Percentiles rank a stretch among this genome's conserved stretches.
Conservation (phyloP, 768 basidiomycete species). For the Boletus speciosus region DNA sequence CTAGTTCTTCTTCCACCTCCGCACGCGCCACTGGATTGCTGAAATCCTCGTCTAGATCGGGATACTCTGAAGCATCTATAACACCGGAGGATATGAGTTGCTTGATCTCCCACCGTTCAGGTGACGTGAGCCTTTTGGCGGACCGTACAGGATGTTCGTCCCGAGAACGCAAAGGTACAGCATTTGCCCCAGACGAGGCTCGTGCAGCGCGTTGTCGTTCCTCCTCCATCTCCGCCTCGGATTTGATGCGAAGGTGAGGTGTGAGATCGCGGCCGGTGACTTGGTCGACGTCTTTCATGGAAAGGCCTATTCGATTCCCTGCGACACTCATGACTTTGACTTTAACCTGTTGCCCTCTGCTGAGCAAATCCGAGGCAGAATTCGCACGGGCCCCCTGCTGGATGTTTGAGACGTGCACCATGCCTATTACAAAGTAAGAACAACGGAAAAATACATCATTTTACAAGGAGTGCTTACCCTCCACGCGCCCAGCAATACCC, state of each 20-base stretch:
- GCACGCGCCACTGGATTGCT: constrained; percentile 70
- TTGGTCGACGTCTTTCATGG: constrained; percentile 99
- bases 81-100: constrained; percentile 96
- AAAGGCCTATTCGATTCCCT: constrained; percentile 75
- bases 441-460: not conserved
- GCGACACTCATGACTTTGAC: constrained; percentile 96
- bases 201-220: constrained; percentile 61
- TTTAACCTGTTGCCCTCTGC: constrained; percentile 81
- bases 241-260: constrained; percentile 91
- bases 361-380: constrained; percentile 82
- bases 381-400: constrained; percentile 82
- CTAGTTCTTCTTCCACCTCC: constrained; percentile 94
- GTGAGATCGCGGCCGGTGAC: constrained; percentile 84
- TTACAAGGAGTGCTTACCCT: constrained; percentile 59
- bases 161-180: constrained; percentile 68
- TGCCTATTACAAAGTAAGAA: constrained; percentile 51
- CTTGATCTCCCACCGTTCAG: constrained; percentile 99
- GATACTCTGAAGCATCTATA: constrained; percentile 89
- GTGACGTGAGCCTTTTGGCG: constrained; percentile 88
- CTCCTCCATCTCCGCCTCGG: constrained; percentile 90
- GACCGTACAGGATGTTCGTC: constrained; percentile 57
- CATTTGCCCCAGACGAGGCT: constrained; percentile 79
- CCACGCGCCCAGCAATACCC: constrained; percentile 77
- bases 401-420: constrained; percentile 96
- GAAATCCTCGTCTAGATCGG: constrained; percentile 86